Conservation (phyloP, 176 grass and related monocot species). For the Metroxylon sagu region DNA sequence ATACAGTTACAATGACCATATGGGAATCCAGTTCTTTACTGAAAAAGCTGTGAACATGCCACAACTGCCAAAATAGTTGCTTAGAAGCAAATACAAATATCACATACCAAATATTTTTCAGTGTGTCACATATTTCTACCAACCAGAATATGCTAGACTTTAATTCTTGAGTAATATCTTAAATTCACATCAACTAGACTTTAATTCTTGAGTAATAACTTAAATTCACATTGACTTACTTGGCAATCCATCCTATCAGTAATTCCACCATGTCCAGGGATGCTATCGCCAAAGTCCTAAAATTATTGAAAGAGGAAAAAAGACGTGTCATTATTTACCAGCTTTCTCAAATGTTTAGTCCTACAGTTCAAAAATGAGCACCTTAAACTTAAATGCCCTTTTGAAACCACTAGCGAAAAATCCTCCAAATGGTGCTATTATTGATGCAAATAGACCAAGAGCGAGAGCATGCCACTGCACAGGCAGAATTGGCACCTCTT, state of each 20-base stretch:
- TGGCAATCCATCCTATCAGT: constrained; percentile 97
- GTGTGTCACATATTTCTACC: too few species aligned
- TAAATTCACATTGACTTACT: constrained; percentile 35
- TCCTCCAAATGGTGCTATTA: constrained; percentile 98
- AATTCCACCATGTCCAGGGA: constrained; percentile 93
- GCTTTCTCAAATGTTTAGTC: too few species aligned
- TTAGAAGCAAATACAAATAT: too few species aligned
- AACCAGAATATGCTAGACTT: too few species aligned
- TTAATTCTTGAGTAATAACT: background rate
- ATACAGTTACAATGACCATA: too few species aligned
- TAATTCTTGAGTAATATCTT: too few species aligned
- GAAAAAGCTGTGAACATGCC: too few species aligned
- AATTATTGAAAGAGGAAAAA: constrained; percentile 20
- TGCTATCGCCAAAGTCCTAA: constrained; percentile 97
- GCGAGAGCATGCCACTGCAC: constrained; percentile 97
- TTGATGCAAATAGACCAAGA: constrained; percentile 95
- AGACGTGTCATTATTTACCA: background rate
- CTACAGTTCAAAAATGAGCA: constrained; percentile 13
- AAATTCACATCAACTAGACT: background rate
- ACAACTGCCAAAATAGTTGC: too few species aligned
- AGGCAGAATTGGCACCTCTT: constrained; percentile 74
- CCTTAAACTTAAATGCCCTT: constrained; percentile 95
- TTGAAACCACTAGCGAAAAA: constrained; percentile 99
- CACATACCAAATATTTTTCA: too few species aligned
- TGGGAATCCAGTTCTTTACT: too few species aligned